Evolutionary conservation across 2,329 filamentous ascomycete genomes (phyloP), one percentile per base, ranked within the genome.

Genomic region (Penicillium sp.): DNA sequence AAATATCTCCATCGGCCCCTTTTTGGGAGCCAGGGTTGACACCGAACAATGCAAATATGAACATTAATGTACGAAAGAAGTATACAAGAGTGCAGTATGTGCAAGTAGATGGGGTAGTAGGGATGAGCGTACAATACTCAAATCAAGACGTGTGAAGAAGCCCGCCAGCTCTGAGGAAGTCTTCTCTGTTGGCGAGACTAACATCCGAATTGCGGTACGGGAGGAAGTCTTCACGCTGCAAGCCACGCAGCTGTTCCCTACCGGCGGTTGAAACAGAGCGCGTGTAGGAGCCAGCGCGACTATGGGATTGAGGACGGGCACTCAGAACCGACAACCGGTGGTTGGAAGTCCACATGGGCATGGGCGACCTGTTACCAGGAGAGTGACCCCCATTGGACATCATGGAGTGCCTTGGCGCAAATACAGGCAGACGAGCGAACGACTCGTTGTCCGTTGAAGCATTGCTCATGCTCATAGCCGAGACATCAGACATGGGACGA

Each of bases 121-220:
- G 9, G 7, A 30, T 14, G 23, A 2, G 19, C 10, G 30, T 23
- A 23, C 29, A n/a, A 3, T 46, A 29, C 48, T 10, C 19, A 26
- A 29, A 16, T 26, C 48, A 34, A 45, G 23, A 47, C 1, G 18
- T 39, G 26, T 52, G 60, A 50, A 14, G 16, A 23, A 59, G 40
- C 10, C 66, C 58, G 42, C 61, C 66, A 26, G 67, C 67, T 27
- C 66, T 61, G 5, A 70, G 39, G 29, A 73, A 71, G 29, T 70
- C 70, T 7, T 73, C 70, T 26, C 66, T 58, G 67, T 71, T 67
- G 38, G 69, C 67, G 13, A 61, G 52, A 53, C 69, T 73, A 16
- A 74, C 61, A 55, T 74, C 71, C n/a, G 70, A 71, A 48, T 72
- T 72, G 36, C 70, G 70, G 55, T 74, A 73, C 47, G 63, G 70